Evolutionary conservation across 2,329 filamentous ascomycete species (phyloP).

Genomic region (Dothidotthia symphoricarpi): DNA sequence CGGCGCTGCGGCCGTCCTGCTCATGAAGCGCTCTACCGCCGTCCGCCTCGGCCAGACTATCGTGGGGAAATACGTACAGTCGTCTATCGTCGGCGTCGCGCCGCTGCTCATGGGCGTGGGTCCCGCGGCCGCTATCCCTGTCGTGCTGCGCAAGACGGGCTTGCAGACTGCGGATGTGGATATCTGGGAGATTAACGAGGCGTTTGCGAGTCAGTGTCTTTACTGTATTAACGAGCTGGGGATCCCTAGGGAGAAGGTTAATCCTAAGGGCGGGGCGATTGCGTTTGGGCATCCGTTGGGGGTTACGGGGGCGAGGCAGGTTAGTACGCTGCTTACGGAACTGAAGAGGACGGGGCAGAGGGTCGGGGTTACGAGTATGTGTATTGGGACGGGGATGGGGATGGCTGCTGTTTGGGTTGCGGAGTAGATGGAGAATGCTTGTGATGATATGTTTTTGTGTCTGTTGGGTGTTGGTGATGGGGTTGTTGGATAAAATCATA

Average conservation of each 20-base stretch:
- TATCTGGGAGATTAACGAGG: constrained; percentile 99
- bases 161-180: constrained; percentile 84
- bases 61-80: constrained; percentile 86
- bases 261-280: constrained; percentile 95
- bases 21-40: constrained; percentile 93
- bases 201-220: constrained; percentile 90
- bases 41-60: constrained; percentile 84
- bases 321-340: constrained; percentile 89
- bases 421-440: constrained; percentile 58
- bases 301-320: constrained; percentile 90
- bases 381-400: constrained; percentile 90
- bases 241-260: constrained; percentile 81
- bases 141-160: constrained; percentile 83
- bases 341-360: constrained; percentile 78
- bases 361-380: constrained; percentile 94
- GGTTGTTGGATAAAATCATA: no score
- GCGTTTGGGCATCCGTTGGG: constrained; percentile 94
- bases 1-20: constrained; percentile 87
- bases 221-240: constrained; percentile 90
- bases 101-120: constrained; percentile 95
- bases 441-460: no score
- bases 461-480: no score
- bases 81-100: constrained; percentile 82
- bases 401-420: constrained; percentile 97
- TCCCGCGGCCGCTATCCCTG: constrained; percentile 93